Base-by-base conservation (phyloP, 1,284 basidiomycete species). In the Entoloma clypeatum region DNA sequence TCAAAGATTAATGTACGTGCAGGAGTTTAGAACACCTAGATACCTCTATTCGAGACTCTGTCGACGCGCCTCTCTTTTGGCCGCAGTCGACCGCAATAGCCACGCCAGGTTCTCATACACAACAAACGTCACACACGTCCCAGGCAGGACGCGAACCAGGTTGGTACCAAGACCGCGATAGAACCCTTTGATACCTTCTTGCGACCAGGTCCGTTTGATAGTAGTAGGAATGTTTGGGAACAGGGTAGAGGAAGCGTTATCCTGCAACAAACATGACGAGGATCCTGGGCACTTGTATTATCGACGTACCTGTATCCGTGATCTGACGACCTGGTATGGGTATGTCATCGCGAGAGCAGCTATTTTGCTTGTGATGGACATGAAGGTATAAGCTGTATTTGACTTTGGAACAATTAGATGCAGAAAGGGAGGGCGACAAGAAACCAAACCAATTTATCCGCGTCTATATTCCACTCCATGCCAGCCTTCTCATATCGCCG, bases 121-220 rank as follows among this genome's bases (percentile, higher is more conserved):
- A 26, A 99, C 95, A 58, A 99, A 97, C 1, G 95, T 98, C 36
- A 97, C 90, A 61, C 95, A 98, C 1, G 95, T 99, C 14, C 95
- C 95, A 0, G 95, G 95, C 7, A 99, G 72, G 36, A 99, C 93
- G 23, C 95, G 79, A 9, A 99, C 81, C n/a, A 95, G 75, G 60
- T 98, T 99, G n/a, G 92, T 93, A 4, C 83, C 92, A 11, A 99
- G 72, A 0, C 95, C 95, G 47, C 94, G 90, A 67, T 98, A 99
- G 63, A 99, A 98, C 0, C 91, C 95, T 38, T 73, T 67, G 6
- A 85, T 22, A 6, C 94, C 90, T 60, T 97, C 94, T 46, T 84
- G 71, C 22, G 67, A 61, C 75, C 83, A 98, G 2, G 92, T 96
- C 26, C 81, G 77, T 35, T 70, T 68, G 53, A 97, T 82, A 40